Conservation (phyloP, 805 yeast genomes). For the Yarrowia divulgata region DNA sequence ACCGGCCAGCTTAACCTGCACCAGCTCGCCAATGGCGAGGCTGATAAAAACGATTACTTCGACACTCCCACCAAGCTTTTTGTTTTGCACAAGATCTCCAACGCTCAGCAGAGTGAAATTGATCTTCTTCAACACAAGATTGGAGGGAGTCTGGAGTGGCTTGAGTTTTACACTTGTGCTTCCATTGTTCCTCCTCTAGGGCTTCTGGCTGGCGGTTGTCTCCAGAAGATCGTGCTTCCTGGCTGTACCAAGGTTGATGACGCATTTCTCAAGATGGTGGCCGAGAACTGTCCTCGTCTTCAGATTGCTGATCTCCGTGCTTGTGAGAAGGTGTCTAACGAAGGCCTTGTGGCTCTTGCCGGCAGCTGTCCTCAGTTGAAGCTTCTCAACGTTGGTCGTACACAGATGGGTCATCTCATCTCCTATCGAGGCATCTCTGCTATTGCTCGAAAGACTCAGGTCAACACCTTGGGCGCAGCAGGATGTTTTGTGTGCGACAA, state of each 20-base stretch:
- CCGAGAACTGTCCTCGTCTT: conserved; percentile 64
- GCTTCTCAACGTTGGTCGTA: conserved; percentile 81
- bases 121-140: conserved; percentile 56
- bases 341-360: conserved; percentile 74
- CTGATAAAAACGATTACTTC: conserved; percentile 31
- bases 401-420: conserved; percentile 67
- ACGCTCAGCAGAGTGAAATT: conserved; percentile 61
- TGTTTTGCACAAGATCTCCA: conserved; percentile 70
- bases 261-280: conserved; percentile 59
- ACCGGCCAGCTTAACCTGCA: conserved; percentile 33
- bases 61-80: conserved; percentile 52
- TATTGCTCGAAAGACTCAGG: conserved; percentile 62
- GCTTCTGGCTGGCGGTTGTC: conserved; percentile 55
- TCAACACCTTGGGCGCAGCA: conserved; percentile 82
- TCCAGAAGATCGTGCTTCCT: conserved; percentile 65
- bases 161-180: conserved; percentile 87
- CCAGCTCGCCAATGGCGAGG: conserved; percentile 41
- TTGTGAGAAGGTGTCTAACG: conserved; percentile 78
- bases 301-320: conserved; percentile 79
- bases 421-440: conserved; percentile 72
- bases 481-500: conserved; percentile 84
- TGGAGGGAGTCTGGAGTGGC: conserved; percentile 64
- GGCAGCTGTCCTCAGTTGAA: conserved; percentile 63
- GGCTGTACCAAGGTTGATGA: conserved; percentile 74
- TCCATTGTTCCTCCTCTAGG: conserved; percentile 62